Base-by-base conservation (phyloP, 495 filamentous ascomycete genomes). In the Penicillium goetzii region DNA sequence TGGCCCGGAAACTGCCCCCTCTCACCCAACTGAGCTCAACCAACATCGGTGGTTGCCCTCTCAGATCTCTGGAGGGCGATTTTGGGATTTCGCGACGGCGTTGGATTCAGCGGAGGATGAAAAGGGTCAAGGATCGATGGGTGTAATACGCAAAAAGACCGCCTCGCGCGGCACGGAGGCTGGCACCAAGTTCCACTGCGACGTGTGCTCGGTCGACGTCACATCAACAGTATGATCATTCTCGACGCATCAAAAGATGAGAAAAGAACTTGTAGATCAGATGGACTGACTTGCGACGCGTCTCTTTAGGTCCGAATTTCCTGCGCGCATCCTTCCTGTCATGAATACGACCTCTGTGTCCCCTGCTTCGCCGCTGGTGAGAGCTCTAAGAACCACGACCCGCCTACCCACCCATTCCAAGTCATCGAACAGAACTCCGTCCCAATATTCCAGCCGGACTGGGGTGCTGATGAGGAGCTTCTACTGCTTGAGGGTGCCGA, bases 371-470 rank as follows among this genome's bases (percentile, higher is more conserved):
- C 92, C 34, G 87, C 88, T 60, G 93, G 90, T 50, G 82, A 88
- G 57, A 81, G 83, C 54, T 90, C 91, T 58, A 88, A 88, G 57
- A 87, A 90, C 60, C 95, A 99, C 72, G 87, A 94, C 63, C 93
- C 93, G 40, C 80, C 84, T 3, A 89, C 90, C 4, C 95, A 99
- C 75, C 82, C 90, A 23, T 98, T 86, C 72, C 90, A 90, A 67
- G 95, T 99, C 53, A 97, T 98, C 68, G 95, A 99, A 71, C 95
- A 98, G 71, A 96, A 99, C 73, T 96, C 92, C 1, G 93, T 98
- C 43, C 95, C 95, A 1, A 98, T 99, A 41, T 99, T 96, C 66
- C 88, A 92, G 62, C 85, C 85, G 59, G 94, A 97, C 62, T 99
- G 95, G 95, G 95, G 95, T 45, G 95, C 95, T 7, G 95, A 99